Base-by-base conservation (phyloP, 768 basidiomycete species). In the Brasilioporus rufonigricans region DNA sequence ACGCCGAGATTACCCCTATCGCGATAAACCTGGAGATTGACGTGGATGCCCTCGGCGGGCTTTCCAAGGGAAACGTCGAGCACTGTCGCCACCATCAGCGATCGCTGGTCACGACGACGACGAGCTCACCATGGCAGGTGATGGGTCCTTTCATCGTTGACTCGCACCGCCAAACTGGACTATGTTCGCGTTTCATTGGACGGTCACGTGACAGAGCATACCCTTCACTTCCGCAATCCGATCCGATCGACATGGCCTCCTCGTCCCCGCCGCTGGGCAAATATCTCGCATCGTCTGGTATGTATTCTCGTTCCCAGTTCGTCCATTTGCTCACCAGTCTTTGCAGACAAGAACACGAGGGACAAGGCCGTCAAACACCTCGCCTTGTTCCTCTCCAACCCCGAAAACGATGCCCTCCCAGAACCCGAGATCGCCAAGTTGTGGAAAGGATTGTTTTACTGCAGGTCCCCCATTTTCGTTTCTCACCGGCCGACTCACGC, bases 361-460 rank as follows among this genome's bases (percentile, higher is more conserved):
- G 96, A 99, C 74, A 91, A 87, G 66, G 96, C 96, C 1, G 81
- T 97, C 58, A 86, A 87, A 68, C 83, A 82, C 55, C 79, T 98
- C 10, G 77, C 86, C 0, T 70, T 76, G 5, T 96, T 98, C 69
- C 81, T 98, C 29, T 93, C 92, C 2, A 80, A 84, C 61, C 76
- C 80, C 44, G 69, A 70, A 10, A 76, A 77, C 54, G 76, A 86
- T 75, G 77, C 70, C 23, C 71, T 96, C 29, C 73, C 87, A 16
- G 83, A 87, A 53, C 55, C 76, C 27, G 94, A 98, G 65, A 87
- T 97, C 85, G 80, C 83, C 57, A 96, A 94, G 71, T 71, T 98
- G 29, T 98, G 96, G 96, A 98, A 99, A 70, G 96, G 95, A 1
- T 82, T 98, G 48, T 99, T 96, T 71, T 99, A 96, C 71, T 97